Conservation (phyloP, 1,139 yeast species). For the Magnusiomyces paraingens region DNA sequence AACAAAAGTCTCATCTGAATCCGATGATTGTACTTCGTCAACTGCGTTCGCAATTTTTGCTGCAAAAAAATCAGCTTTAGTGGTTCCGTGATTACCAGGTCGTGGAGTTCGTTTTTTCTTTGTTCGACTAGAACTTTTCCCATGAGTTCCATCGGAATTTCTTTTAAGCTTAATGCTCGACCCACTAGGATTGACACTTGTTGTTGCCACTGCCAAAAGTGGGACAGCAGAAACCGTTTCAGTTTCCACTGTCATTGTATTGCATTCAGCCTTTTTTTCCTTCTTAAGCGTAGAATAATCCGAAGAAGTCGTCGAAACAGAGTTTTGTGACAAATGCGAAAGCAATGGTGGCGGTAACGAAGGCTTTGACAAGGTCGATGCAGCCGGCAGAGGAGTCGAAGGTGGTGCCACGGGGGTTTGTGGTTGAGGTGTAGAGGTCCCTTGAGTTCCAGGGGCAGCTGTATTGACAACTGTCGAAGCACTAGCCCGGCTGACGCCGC, state of each 20-base stretch:
- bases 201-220: slow-evolving; percentile 29
- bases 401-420: neutral
- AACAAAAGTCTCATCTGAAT: slow-evolving; percentile 89
- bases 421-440: neutral
- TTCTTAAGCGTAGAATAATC: neutral
- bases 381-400: neutral
- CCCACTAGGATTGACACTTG: slow-evolving; percentile 15
- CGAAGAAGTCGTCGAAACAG: neutral
- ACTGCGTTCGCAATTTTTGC: slow-evolving; percentile 92
- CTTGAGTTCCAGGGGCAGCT: neutral
- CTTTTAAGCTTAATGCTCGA: slow-evolving; percentile 26
- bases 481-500: neutral
- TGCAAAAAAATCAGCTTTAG: slow-evolving; percentile 89
- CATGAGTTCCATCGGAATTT: slow-evolving; percentile 30
- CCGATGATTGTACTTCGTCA: slow-evolving; percentile 79
- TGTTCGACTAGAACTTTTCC: slow-evolving; percentile 12
- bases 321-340: neutral
- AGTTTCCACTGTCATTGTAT: slow-evolving; percentile 38
- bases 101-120: slow-evolving; percentile 18
- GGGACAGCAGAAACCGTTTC: slow-evolving; percentile 39
- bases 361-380: slow-evolving; percentile 4
- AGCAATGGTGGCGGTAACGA: neutral
- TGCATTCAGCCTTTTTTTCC: slow-evolving; percentile 1
- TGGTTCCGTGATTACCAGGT: neutral
- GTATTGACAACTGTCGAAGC: no score